These are phyloP conservation scores for Lecanosticta acicola DNA, from an alignment of 2,329 filamentous ascomycete species.

Conservation along the genomic window DNA sequence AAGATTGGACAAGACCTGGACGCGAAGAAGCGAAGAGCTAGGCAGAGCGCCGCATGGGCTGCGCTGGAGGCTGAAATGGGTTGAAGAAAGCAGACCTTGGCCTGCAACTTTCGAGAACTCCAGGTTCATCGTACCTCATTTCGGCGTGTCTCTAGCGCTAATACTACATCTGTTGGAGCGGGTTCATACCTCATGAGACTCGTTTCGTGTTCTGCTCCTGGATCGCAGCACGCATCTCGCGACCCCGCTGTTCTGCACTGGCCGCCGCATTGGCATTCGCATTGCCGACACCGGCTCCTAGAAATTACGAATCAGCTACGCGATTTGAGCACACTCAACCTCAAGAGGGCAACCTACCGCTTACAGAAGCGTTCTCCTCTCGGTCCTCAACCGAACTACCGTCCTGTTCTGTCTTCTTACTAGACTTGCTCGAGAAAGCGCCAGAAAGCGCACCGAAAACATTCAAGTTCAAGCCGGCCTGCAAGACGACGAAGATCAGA, in stretches of 20 bases:
- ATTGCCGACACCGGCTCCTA: constrained; percentile 28
- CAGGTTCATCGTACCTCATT: not conserved
- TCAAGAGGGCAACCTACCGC: constrained; percentile 24
- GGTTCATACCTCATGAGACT: not conserved
- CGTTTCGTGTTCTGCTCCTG: constrained; percentile 14
- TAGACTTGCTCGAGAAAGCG: constrained; percentile 31
- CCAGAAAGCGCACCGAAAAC: constrained; percentile 34
- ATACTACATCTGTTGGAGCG: not conserved
- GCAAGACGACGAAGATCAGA: not conserved
- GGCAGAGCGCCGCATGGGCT: constrained; percentile 34
- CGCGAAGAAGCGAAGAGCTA: constrained; percentile 18
- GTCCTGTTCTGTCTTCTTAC: constrained; percentile 28
- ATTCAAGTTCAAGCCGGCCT: constrained; percentile 37
- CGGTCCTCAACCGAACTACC: constrained; percentile 29
- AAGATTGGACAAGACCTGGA: constrained; percentile 11
- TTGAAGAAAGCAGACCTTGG: constrained; percentile 2
- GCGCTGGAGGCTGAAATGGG: constrained; percentile 33
- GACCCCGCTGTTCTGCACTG: constrained; percentile 24
- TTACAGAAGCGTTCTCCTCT: constrained; percentile 26
- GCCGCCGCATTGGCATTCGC: constrained; percentile 23
- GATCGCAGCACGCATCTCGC: constrained; percentile 18
- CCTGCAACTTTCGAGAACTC: not conserved
- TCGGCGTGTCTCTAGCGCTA: constrained; percentile 1
- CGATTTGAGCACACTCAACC: too few relatives aligned
- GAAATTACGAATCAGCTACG: constrained; percentile 6